Conservation (phyloP, 139 green algal genomes). For the Chlorella ohadii region DNA sequence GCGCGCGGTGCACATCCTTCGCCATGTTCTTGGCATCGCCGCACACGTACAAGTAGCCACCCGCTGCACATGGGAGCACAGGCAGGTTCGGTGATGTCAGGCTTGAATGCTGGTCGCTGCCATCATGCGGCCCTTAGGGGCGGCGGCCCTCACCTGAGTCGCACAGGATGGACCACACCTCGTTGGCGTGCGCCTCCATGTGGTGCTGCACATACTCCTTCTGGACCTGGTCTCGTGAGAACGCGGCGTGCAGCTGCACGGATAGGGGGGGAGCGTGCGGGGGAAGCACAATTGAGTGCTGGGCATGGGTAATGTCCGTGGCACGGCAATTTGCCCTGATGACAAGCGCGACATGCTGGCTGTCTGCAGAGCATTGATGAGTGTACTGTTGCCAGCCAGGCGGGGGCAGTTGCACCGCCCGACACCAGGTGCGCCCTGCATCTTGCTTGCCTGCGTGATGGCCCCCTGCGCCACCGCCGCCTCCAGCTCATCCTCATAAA, state of each 20-base stretch:
- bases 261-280: neutral
- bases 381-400: no score
- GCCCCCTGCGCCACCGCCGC: slow-evolving; percentile 60
- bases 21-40: slow-evolving; percentile 97
- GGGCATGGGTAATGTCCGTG: no score
- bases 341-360: no score
- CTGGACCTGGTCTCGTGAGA: slow-evolving; percentile 63
- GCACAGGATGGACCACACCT: slow-evolving; percentile 50
- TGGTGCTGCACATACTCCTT: slow-evolving; percentile 94
- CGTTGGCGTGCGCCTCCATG: slow-evolving; percentile 60
- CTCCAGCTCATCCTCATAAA: slow-evolving; percentile 87
- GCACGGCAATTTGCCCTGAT: no score
- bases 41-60: slow-evolving; percentile 92
- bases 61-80: neutral
- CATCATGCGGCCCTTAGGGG: no score
- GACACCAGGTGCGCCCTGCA: no score
- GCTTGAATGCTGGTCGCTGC: no score
- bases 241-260: slow-evolving; percentile 78
- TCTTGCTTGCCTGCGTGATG: slow-evolving; percentile 45
- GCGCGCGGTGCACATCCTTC: slow-evolving; percentile 89
- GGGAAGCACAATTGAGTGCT: no score
- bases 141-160: neutral
- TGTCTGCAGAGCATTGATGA: no score
- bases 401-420: no score
- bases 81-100: no score